Evolutionary conservation across 352 stramenopile genomes (phyloP), one percentile per base, ranked within the genome.

Genomic region (Phytophthora palmivora): DNA sequence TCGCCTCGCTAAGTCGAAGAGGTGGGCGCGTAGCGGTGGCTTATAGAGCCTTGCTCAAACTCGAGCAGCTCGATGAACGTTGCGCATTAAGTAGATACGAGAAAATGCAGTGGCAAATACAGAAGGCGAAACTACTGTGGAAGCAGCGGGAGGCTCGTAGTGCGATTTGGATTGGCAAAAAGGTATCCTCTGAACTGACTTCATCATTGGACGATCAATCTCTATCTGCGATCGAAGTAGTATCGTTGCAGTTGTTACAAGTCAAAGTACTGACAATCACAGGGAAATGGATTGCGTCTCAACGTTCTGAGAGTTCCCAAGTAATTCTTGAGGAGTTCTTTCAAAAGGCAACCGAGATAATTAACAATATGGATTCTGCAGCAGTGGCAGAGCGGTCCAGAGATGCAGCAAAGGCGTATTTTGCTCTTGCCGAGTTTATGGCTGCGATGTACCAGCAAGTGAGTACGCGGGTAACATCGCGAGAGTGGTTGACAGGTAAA

Each of bases 301-400:
- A 98, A 63, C 94, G 95, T 49, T 94, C 95, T 1, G 93, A 98
- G 58, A 90, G 85, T 66, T 96, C 88, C 7, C 82, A 91, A 72
- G 73, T 87, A n/a, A 96, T 98, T 73, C 74, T 98, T 2, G 85
- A 97, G n/a, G 82, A 91, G 0, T 98, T 96, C 63, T 89, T 98
- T 22, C 70, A 92, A 43, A 89, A 89, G 55, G 93, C 94, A 39
- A 88, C 85, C 0, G 53, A 79, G 1, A 79, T 92, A 21, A 78
- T 94, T 7, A 76, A 79, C 19, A 43, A 44, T 1, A 79, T 94
- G 44, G 66, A 78, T 36, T 16, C 60, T 32, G 38, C 56, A 24
- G 50, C 67, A 41, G 44, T 84, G 63, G 63, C 65, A 42, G 54
- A 72, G 39, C 84, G 73, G 52, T 54, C 79, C 4, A 58, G 80